These are phyloP conservation scores for Sphaerulina populicola DNA, from an alignment of 2,329 filamentous ascomycete genomes.

Conservation along the genomic window DNA sequence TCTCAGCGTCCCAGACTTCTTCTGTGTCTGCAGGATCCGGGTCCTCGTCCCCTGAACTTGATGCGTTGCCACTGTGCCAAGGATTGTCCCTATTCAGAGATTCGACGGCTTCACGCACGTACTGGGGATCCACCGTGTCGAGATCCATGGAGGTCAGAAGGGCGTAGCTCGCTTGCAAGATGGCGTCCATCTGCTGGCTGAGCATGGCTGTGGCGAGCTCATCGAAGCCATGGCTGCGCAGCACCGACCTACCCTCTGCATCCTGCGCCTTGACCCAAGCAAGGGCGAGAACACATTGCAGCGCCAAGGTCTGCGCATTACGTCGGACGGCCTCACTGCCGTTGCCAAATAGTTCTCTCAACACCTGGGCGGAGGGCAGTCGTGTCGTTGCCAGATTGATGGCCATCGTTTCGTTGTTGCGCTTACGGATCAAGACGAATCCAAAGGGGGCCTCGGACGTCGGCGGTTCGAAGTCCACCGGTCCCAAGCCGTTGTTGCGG, in stretches of 20 bases:
- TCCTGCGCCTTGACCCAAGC: not conserved
- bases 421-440: constrained; percentile 8
- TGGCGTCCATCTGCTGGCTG: constrained; percentile 2
- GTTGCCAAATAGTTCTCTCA: constrained; percentile 9
- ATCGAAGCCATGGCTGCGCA: constrained; percentile 5
- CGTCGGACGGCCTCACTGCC: constrained; percentile 3
- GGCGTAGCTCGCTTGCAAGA: constrained; percentile 4
- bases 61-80: constrained; percentile 7
- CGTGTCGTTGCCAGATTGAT: constrained; percentile 14
- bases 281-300: constrained; percentile 6
- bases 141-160: constrained; percentile 9
- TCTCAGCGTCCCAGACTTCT: constrained; percentile 19
- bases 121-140: constrained; percentile 3
- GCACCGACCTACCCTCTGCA: not conserved
- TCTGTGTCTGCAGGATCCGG: constrained; percentile 24
- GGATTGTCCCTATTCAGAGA: constrained; percentile 12
- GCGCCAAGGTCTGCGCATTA: constrained; percentile 5
- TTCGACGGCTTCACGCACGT: constrained; percentile 15
- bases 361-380: constrained; percentile 8
- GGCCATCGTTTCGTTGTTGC: constrained; percentile 10
- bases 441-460: constrained; percentile 15
- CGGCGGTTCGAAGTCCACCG: constrained; percentile 6
- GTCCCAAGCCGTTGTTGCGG: constrained; percentile 10
- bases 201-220: constrained; percentile 5
- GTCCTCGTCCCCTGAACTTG: constrained; percentile 10